Base-by-base conservation (phyloP, 352 stramenopile species). In the Pythium folliculosum region DNA sequence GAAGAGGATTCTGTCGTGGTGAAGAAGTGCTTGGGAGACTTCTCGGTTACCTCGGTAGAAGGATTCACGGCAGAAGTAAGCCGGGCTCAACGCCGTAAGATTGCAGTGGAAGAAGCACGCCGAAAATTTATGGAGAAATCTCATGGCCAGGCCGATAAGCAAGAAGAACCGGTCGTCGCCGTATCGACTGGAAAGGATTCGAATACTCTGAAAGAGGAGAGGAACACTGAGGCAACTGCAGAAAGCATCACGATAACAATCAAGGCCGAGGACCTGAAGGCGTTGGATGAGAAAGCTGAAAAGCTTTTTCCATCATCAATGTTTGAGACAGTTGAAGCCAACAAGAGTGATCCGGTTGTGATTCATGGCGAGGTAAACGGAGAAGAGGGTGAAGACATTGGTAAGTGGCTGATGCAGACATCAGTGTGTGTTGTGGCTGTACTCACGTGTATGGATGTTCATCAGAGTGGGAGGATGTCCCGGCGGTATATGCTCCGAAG, bases 111-210 rank as follows among this genome's bases (percentile, higher is more conserved):
- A 44, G 52, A 67, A 70, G 50, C 60, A 3, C 55, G 62, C 10
- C 38, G 49, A 12, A 49, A 70, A 10, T 70, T 67, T n/a, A 30
- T 69, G 21, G 60, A 62, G 27, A 77, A 86, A 56, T 32, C 27
- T 32, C 27, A 32, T 2, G 60, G 79, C n/a, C 66, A 80, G 44
- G 56, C 70, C 47, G 67, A 71, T 8, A 80, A 80, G 38, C 55
- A 78, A 17, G 79, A 89, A 47, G 73, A 80, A 5, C 63, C 73
- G 21, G 74, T 87, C 14, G 77, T 71, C 17, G 87, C 85, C 37
- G 76, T 88, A 38, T 76, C 68, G 48, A 61, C 75, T 2, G 77
- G 81, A 8, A 49, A 44, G 22, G 60, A 49, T 16, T 2, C n/a
- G 10, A 35, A 5, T 9, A 25, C 16, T 0, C n/a, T 21, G 3